Evolutionary conservation across 2,329 filamentous ascomycete species (phyloP).

Genomic region (Lomentospora prolificans): DNA sequence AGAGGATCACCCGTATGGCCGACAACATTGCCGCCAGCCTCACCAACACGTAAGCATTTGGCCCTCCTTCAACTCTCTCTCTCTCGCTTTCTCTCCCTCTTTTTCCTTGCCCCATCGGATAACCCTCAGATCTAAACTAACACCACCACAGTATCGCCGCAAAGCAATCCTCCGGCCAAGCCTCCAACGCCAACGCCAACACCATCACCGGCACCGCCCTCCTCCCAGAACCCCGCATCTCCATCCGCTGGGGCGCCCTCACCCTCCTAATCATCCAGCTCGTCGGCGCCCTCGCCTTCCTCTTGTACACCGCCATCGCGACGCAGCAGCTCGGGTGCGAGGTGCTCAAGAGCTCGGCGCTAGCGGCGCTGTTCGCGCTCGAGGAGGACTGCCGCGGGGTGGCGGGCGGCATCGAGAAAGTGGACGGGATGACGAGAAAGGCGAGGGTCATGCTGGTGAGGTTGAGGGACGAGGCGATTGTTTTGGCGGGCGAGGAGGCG

Average conservation of each 20-base stretch:
- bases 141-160: neutral
- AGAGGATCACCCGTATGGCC: constrained; percentile 14
- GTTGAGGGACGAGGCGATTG: constrained; percentile 6
- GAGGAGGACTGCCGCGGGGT: constrained; percentile 9
- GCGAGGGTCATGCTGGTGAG: constrained; percentile 11
- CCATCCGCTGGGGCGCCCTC: constrained; percentile 17
- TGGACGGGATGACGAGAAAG: constrained; percentile 9
- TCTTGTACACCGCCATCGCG: constrained; percentile 17
- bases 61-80: too few species aligned
- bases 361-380: constrained; percentile 18
- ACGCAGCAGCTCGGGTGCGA: constrained; percentile 15
- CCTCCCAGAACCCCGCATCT: constrained; percentile 13
- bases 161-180: neutral
- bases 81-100: neutral
- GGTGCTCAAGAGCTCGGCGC: constrained; percentile 18
- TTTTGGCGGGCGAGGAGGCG: constrained; percentile 7
- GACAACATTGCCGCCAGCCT: constrained; percentile 17
- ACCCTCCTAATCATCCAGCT: constrained; percentile 17
- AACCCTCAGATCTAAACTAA: too few species aligned
- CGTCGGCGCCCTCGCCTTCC: constrained; percentile 13
- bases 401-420: constrained; percentile 11
- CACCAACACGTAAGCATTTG: constrained; percentile 16
- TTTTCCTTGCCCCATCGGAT: neutral
- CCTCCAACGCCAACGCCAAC: constrained; percentile 5
- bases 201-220: constrained; percentile 13